Conservation (phyloP, 1,284 basidiomycete species). For the Cystobasidiaceae sp. region DNA sequence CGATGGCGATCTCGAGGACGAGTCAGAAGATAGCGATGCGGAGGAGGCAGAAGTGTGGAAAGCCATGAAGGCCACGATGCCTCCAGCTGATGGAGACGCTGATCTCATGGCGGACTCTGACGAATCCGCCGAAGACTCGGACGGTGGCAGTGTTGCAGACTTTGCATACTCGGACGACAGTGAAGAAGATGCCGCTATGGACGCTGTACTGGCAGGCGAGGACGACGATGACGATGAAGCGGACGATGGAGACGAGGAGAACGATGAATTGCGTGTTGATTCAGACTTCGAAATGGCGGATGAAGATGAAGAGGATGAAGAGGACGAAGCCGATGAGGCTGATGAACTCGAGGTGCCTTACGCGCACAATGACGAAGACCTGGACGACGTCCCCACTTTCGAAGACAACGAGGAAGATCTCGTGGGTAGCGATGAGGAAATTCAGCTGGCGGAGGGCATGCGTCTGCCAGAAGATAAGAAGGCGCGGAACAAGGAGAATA, state of each 20-base stretch:
- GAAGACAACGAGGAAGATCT: slow-evolving; percentile 41
- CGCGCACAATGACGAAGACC: slow-evolving; percentile 40
- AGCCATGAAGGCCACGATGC: slow-evolving; percentile 49
- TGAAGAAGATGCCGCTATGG: slow-evolving; percentile 50
- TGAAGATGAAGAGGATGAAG: slow-evolving; percentile 47
- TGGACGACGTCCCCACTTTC: slow-evolving; percentile 38
- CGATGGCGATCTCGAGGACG: slow-evolving; percentile 27
- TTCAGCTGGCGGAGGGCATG: slow-evolving; percentile 52
- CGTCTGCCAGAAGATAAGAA: slow-evolving; percentile 51
- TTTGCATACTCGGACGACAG: slow-evolving; percentile 50
- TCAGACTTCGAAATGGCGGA: slow-evolving; percentile 31
- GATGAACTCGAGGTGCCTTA: slow-evolving; percentile 47
- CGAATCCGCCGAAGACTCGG: slow-evolving; percentile 38
- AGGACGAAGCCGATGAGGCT: slow-evolving; percentile 45
- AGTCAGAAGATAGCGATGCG: slow-evolving; percentile 25
- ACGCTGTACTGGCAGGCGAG: slow-evolving; percentile 46
- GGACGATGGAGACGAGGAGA: slow-evolving; percentile 32
- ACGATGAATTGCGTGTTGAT: neutral
- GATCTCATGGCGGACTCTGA: slow-evolving; percentile 56
- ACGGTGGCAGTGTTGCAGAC: slow-evolving; percentile 50
- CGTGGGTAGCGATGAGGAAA: slow-evolving; percentile 40
- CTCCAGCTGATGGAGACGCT: slow-evolving; percentile 51
- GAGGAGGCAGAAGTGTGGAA: slow-evolving; percentile 49
- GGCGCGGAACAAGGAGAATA: slow-evolving; percentile 54
- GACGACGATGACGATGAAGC: slow-evolving; percentile 17